Evolutionary conservation across 1,284 basidiomycete species (phyloP).

Genomic region (Athelia psychrophila): DNA sequence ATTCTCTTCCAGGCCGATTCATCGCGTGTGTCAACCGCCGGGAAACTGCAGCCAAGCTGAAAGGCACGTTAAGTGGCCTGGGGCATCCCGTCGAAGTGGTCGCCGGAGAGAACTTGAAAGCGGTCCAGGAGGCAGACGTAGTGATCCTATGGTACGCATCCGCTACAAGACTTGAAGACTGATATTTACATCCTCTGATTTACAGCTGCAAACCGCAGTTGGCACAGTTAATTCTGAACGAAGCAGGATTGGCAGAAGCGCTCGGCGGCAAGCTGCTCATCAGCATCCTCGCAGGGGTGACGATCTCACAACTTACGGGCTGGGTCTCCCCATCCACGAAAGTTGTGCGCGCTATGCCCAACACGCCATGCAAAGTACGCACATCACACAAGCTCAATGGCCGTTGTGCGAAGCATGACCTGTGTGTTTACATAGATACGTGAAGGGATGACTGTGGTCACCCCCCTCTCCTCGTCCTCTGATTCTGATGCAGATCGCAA

Average conservation of each 20-base stretch:
- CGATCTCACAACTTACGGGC: conserved; percentile 74
- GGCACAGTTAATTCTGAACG: conserved; percentile 72
- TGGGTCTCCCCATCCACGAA: conserved; percentile 80
- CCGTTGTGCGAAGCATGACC: conserved; percentile 2
- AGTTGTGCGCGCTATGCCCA: conserved; percentile 97
- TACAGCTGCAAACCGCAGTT: conserved; percentile 92
- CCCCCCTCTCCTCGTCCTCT: conserved; percentile 55
- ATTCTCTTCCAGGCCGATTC: conserved; percentile 80
- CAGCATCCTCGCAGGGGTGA: conserved; percentile 95
- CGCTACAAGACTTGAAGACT: background rate
- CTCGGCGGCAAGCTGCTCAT: conserved; percentile 90
- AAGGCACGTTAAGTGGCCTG: conserved; percentile 56
- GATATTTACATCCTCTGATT: conserved; percentile 2
- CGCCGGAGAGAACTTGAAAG: conserved; percentile 68
- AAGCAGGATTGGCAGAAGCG: conserved; percentile 84
- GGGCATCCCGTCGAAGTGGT: conserved; percentile 70
- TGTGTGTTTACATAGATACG: conserved; percentile 64
- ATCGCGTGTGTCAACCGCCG: conserved; percentile 86
- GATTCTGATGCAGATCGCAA: conserved; percentile 59
- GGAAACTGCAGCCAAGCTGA: conserved; percentile 75
- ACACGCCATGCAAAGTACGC: conserved; percentile 87
- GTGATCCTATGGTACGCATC: conserved; percentile 78
- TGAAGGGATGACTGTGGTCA: conserved; percentile 95
- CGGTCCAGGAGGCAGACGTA: conserved; percentile 78
- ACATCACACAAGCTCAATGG: conserved; percentile 1